Evolutionary conservation across 2,329 filamentous ascomycete species (phyloP).

Genomic region (Microascus cirrosus): DNA sequence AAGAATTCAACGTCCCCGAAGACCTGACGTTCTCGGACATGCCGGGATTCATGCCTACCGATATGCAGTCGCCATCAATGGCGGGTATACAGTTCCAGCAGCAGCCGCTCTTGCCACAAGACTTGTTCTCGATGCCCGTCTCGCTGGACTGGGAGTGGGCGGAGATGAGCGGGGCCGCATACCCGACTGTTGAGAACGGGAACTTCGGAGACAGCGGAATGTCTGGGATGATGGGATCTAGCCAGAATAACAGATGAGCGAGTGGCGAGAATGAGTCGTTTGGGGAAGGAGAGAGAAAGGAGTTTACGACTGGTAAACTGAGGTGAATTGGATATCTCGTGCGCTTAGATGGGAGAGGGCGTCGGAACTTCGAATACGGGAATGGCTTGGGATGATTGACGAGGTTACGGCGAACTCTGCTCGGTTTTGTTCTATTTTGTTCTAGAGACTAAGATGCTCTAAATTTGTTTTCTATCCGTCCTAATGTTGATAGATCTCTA

Average conservation of each 20-base stretch:
- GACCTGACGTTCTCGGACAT: constrained; percentile 34
- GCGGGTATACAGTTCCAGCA: constrained; percentile 50
- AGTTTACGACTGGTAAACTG: no score
- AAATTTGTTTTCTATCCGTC: not conserved
- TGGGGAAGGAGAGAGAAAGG: not conserved
- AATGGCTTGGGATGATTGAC: not conserved
- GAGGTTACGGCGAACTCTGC: not conserved
- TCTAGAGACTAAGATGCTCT: not conserved
- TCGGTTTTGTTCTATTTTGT: not conserved
- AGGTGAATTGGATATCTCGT: no score
- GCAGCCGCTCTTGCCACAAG: constrained; percentile 83
- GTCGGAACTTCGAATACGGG: no score
- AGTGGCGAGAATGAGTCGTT: not conserved
- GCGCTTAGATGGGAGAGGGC: no score
- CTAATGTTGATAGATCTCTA: not conserved
- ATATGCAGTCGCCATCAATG: constrained; percentile 21
- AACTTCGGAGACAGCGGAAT: constrained; percentile 25
- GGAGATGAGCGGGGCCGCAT: constrained; percentile 55
- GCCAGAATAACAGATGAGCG: not conserved
- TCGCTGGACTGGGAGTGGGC: constrained; percentile 83
- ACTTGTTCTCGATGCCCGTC: constrained; percentile 93
- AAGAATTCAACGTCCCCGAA: constrained; percentile 27
- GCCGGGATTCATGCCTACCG: constrained; percentile 26
- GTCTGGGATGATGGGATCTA: not conserved
- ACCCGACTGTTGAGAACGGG: constrained; percentile 54